Conservation (phyloP, 306 rosid species). For the Begonia fuchsioides region DNA sequence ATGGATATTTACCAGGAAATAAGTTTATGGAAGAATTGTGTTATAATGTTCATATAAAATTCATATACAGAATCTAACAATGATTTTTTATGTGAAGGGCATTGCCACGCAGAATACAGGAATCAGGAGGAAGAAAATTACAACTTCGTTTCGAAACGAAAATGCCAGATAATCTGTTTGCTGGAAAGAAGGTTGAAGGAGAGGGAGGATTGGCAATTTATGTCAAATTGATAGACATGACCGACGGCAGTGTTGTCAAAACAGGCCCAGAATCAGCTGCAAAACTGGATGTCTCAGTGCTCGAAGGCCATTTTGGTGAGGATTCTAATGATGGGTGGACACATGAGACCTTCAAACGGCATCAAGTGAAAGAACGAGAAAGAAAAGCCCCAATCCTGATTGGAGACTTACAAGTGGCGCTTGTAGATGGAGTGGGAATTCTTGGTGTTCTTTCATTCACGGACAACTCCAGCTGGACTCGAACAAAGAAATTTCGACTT, state of each 20-base stretch:
- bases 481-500: constrained; percentile 80
- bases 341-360: constrained; percentile 46
- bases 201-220: constrained; percentile 72
- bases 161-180: constrained; percentile 83
- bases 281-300: constrained; percentile 55
- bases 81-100: constrained; percentile 21
- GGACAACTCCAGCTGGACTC: constrained; percentile 89
- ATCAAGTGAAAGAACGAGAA: constrained; percentile 69
- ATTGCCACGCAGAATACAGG: constrained; percentile 39
- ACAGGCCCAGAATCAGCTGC: constrained; percentile 55
- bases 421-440: constrained; percentile 74
- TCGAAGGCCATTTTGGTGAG: constrained; percentile 69
- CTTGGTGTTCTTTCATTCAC: constrained; percentile 71
- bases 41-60: too few relatives aligned
- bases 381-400: constrained; percentile 78
- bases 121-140: constrained; percentile 30
- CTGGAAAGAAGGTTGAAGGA: constrained; percentile 82
- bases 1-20: too few relatives aligned
- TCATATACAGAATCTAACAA: too few relatives aligned
- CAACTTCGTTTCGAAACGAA: constrained; percentile 66
- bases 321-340: constrained; percentile 57
- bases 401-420: constrained; percentile 56
- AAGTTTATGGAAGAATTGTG: too few relatives aligned
- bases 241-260: constrained; percentile 37
- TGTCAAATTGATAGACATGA: constrained; percentile 39